These are phyloP conservation scores for Boletus rubroflammeus DNA, from an alignment of 768 basidiomycete species.

Conservation along the genomic window DNA sequence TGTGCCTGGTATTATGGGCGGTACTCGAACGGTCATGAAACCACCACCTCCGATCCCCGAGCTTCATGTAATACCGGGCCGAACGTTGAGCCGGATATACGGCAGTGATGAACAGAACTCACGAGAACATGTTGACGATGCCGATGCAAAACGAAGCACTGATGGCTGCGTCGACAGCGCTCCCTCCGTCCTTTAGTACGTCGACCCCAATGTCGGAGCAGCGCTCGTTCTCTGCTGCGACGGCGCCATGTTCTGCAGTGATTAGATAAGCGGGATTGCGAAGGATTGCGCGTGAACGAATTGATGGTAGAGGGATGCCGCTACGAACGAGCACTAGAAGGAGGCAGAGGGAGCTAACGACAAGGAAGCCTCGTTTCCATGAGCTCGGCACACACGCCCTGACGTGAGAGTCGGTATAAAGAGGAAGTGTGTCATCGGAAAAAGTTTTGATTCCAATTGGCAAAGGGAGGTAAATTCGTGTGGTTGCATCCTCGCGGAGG, in stretches of 20 bases:
- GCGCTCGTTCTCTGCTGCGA: conserved; percentile 81
- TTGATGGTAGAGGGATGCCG: background rate
- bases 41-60: conserved; percentile 88
- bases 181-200: conserved; percentile 77
- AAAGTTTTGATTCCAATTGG: background rate
- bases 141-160: conserved; percentile 75
- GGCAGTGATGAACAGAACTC: conserved; percentile 26
- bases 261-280: conserved; percentile 58
- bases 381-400: background rate
- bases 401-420: conserved; percentile 9
- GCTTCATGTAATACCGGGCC: conserved; percentile 31
- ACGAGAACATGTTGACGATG: conserved; percentile 91
- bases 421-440: conserved; percentile 16
- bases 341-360: conserved; percentile 11
- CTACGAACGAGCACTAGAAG: conserved; percentile 6
- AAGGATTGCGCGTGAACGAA: background rate
- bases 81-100: background rate
- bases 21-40: conserved; percentile 79
- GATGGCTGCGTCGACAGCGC: conserved; percentile 86
- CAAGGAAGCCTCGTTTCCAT: conserved; percentile 14
- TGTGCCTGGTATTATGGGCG: conserved; percentile 41
- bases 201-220: conserved; percentile 86
- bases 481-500: background rate
- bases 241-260: conserved; percentile 72
- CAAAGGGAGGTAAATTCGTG: background rate